These are phyloP conservation scores for Carex cristatella DNA, from an alignment of 176 grass and related monocot genomes.

Conservation along the genomic window DNA sequence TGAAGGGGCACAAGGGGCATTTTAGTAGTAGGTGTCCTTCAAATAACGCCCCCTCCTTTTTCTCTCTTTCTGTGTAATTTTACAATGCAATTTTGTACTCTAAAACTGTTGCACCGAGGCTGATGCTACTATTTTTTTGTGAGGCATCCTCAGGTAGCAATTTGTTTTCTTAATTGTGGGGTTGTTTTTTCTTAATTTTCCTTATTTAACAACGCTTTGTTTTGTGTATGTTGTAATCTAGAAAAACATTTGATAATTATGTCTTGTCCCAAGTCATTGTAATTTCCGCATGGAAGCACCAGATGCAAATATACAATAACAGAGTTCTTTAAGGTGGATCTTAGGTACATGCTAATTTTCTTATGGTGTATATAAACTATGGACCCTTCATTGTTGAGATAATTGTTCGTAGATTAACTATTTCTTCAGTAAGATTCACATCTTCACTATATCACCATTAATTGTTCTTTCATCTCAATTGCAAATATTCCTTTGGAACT, in stretches of 20 bases:
- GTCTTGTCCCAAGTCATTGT: neutral
- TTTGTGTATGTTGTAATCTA: conserved; percentile 36
- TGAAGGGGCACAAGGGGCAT: neutral
- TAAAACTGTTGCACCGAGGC: conserved; percentile 34
- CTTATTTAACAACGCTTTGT: conserved; percentile 24
- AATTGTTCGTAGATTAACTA: neutral
- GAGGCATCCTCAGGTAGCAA: conserved; percentile 50
- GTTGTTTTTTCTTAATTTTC: conserved; percentile 21
- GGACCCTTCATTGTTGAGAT: neutral
- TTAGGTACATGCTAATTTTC: neutral
- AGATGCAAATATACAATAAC: neutral
- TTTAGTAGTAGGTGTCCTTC: neutral
- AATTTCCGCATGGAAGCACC: neutral
- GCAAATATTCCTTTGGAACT: neutral
- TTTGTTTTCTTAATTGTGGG: conserved; percentile 11
- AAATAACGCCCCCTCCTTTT: conserved; percentile 4
- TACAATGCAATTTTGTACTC: conserved; percentile 57
- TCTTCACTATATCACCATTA: too few relatives aligned
- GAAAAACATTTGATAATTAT: neutral
- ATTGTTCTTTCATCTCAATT: neutral
- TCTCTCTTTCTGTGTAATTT: neutral
- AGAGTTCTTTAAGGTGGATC: neutral
- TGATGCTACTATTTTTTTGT: conserved; percentile 49
- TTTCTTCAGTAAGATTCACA: too few relatives aligned
- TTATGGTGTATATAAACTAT: neutral